A percentile compares a stretch with the other conserved stretches of the same genome.
Conservation (phyloP, 2,329 filamentous ascomycete genomes). For the Curvularia lunata region DNA sequence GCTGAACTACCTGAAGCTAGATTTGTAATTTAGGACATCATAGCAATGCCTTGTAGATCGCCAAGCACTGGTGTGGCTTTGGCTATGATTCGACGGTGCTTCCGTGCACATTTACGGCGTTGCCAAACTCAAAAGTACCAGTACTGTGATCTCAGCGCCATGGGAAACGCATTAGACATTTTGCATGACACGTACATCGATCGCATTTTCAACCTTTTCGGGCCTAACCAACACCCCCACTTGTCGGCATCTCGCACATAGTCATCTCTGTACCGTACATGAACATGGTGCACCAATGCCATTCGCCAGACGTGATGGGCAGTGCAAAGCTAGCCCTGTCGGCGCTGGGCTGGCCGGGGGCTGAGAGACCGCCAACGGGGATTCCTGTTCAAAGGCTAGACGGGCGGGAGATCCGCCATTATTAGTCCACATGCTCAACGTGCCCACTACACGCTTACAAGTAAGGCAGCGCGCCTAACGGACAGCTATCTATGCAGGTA, state of each 20-base stretch:
- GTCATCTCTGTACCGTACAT: not conserved
- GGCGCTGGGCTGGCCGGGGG: slow-evolving; percentile 14
- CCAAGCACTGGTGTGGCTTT: not conserved
- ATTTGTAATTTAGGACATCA: not conserved
- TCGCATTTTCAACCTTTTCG: slow-evolving; percentile 11
- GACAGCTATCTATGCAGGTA: slow-evolving; percentile 23
- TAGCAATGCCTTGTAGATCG: not conserved
- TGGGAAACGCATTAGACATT: slow-evolving; percentile 5
- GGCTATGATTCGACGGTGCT: slow-evolving; percentile 1
- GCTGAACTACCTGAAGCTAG: not conserved
- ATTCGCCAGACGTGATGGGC: not conserved
- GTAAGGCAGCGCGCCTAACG: slow-evolving; percentile 29
- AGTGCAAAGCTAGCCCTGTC: slow-evolving; percentile 17
- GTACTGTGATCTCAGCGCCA: not conserved
- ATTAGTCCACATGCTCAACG: slow-evolving; percentile 35
- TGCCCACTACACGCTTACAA: slow-evolving; percentile 22
- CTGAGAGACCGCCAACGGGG: slow-evolving; percentile 8
- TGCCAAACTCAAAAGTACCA: not conserved
- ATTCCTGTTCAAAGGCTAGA: slow-evolving; percentile 13
- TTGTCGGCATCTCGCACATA: not conserved
- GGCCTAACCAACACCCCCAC: slow-evolving; percentile 10
- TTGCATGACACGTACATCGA: slow-evolving; percentile 18
- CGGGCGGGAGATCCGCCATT: slow-evolving; percentile 31
- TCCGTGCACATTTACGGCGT: not conserved
- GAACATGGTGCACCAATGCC: not conserved